A percentile compares a stretch with the other conserved stretches of the same genome.
Evolutionary conservation across 139 green algal genomes (phyloP).

Genomic region (Coelastrella sp.): DNA sequence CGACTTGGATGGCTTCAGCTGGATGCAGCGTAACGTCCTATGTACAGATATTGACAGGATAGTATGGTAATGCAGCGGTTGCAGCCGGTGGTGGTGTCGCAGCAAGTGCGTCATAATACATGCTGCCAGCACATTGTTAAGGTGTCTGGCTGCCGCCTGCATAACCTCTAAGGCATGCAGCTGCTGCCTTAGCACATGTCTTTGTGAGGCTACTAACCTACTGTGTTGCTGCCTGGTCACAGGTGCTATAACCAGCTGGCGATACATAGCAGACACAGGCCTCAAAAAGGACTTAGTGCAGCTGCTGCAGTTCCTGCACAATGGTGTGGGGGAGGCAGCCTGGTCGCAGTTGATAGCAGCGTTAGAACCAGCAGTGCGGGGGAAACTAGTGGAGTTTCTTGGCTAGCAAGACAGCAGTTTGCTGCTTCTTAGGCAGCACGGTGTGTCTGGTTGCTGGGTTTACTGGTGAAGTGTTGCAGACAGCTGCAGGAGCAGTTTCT

Average conservation of each 20-base stretch:
- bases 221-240: neutral
- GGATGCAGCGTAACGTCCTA: too few species aligned
- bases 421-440: too few species aligned
- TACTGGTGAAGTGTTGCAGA: neutral
- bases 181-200: neutral
- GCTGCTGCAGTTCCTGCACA: constrained; percentile 69
- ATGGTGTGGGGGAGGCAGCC: constrained; percentile 34
- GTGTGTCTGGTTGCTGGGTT: too few species aligned
- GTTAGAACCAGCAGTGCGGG: constrained; percentile 58
- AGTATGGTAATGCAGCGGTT: too few species aligned
- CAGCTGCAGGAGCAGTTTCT: too few species aligned
- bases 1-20: too few species aligned
- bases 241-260: constrained; percentile 80
- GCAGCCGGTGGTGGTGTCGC: too few species aligned
- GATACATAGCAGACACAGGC: constrained; percentile 62
- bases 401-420: neutral
- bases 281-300: constrained; percentile 70
- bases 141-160: too few species aligned
- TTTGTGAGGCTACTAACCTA: neutral
- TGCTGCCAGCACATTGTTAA: too few species aligned
- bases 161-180: too few species aligned
- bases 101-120: too few species aligned
- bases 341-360: constrained; percentile 59
- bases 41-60: too few species aligned
- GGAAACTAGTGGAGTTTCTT: constrained; percentile 67